These are phyloP conservation scores for Cryphonectria radicalis DNA, from an alignment of 2,329 filamentous ascomycete species.

Conservation along the genomic window DNA sequence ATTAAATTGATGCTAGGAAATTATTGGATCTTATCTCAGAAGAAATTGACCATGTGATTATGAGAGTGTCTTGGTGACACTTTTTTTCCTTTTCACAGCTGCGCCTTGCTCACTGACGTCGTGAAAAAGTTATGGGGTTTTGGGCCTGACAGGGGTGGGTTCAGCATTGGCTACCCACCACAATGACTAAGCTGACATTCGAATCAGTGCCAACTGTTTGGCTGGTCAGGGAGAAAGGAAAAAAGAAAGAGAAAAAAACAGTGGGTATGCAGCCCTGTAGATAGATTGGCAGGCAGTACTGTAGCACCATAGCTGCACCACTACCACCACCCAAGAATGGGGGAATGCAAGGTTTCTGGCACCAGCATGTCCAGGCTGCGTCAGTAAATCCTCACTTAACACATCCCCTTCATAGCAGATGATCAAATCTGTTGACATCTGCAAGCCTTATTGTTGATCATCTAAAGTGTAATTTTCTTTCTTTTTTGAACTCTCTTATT, in stretches of 20 bases:
- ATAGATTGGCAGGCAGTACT: neutral
- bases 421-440: neutral
- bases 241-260: neutral
- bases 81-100: neutral
- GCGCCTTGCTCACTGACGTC: conserved; percentile 4
- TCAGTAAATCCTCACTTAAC: neutral
- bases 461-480: neutral
- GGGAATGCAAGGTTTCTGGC: neutral
- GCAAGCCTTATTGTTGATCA: neutral
- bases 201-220: neutral
- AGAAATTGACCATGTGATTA: neutral
- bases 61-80: neutral
- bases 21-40: neutral
- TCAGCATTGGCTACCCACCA: neutral
- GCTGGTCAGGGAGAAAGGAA: neutral
- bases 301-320: neutral
- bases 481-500: neutral
- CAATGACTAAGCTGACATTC: conserved; percentile 9
- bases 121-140: neutral
- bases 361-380: neutral
- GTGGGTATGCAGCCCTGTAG: neutral
- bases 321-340: neutral
- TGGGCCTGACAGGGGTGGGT: neutral
- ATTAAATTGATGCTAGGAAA: no score
- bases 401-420: neutral